Percentiles rank a stretch among this genome's conserved stretches.
These are phyloP conservation scores for Phytophthora citrophthora DNA, from an alignment of 352 stramenopile species.

Conservation along the genomic window DNA sequence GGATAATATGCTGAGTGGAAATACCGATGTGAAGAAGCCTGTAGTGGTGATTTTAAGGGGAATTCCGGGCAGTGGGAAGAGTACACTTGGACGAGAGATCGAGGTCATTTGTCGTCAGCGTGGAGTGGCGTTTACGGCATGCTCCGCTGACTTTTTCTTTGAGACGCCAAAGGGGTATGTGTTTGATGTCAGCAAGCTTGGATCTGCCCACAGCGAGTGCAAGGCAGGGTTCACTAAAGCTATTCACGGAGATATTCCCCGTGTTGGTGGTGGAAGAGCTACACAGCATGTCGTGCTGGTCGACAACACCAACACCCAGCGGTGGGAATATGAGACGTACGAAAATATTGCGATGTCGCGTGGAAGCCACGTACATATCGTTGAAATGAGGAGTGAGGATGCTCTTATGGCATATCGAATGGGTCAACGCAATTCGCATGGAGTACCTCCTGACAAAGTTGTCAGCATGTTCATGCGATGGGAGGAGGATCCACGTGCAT, in stretches of 20 bases:
- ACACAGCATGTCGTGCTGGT: constrained; percentile 56
- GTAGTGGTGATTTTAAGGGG: constrained; percentile 71
- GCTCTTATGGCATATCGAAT: constrained; percentile 55
- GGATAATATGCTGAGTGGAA: constrained; percentile 43
- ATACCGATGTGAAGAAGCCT: constrained; percentile 11
- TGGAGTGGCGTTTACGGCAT: constrained; percentile 36
- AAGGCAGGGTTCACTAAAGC: constrained; percentile 48
- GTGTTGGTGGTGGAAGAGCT: constrained; percentile 5
- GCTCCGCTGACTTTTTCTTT: constrained; percentile 77
- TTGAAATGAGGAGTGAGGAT: constrained; percentile 69
- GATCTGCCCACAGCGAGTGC: constrained; percentile 54
- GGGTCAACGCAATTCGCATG: constrained; percentile 72
- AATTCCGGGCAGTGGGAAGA: constrained; percentile 81
- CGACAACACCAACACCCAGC: constrained; percentile 77
- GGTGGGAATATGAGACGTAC: constrained; percentile 74
- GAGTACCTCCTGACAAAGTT: constrained; percentile 63
- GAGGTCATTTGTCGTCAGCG: constrained; percentile 39
- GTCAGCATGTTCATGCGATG: constrained; percentile 77
- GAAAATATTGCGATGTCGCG: constrained; percentile 37
- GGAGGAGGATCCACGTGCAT: constrained; percentile 49
- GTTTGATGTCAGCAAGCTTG: constrained; percentile 63
- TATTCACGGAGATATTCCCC: constrained; percentile 17
- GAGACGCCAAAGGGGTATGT: constrained; percentile 65
- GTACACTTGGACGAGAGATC: constrained; percentile 55
- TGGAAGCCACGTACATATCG: constrained; percentile 36